A percentile compares a stretch with the other conserved stretches of the same genome.
Conservation (phyloP, 2,329 filamentous ascomycete species). For the Cladosporium sp. region DNA sequence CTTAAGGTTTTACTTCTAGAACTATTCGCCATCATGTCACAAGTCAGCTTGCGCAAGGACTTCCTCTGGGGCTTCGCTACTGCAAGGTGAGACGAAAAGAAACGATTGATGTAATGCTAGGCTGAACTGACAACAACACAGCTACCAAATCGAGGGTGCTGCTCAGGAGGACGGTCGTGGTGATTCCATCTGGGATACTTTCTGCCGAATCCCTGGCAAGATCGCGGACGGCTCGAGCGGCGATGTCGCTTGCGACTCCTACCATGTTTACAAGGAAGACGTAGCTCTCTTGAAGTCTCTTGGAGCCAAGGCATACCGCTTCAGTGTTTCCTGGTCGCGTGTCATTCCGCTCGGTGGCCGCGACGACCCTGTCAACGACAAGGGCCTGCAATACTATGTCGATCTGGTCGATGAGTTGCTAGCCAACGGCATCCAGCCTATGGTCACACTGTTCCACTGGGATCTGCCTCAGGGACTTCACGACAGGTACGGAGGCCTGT, state of each 20-base stretch:
- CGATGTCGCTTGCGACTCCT: conserved; percentile 80
- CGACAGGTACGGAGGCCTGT: conserved; percentile 76
- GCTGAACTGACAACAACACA: conserved; percentile 40
- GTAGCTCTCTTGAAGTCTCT: conserved; percentile 74
- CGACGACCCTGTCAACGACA: conserved; percentile 77
- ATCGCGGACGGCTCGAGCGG: conserved; percentile 77
- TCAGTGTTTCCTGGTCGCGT: conserved; percentile 80
- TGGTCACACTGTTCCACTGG: conserved; percentile 87
- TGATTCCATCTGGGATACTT: conserved; percentile 88
- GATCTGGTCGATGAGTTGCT: conserved; percentile 77
- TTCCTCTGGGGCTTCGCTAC: conserved; percentile 79
- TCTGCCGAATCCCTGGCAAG: conserved; percentile 78
- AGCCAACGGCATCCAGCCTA: conserved; percentile 73
- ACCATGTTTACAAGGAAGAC: conserved; percentile 76
- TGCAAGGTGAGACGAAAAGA: conserved; percentile 45
- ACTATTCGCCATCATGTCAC: conserved; percentile 22
- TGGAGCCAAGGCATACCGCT: conserved; percentile 75
- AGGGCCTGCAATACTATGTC: conserved; percentile 75
- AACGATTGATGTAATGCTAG: neutral
- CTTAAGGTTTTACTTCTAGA: neutral
- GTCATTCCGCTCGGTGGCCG: conserved; percentile 85
- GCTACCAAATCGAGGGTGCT: conserved; percentile 86
- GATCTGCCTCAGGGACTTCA: conserved; percentile 79
- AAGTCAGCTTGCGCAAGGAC: conserved; percentile 28
- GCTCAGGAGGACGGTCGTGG: conserved; percentile 74